Evolutionary conservation across 106 monocot genomes (phyloP).

Genomic region (Dendrobium huoshanense): DNA sequence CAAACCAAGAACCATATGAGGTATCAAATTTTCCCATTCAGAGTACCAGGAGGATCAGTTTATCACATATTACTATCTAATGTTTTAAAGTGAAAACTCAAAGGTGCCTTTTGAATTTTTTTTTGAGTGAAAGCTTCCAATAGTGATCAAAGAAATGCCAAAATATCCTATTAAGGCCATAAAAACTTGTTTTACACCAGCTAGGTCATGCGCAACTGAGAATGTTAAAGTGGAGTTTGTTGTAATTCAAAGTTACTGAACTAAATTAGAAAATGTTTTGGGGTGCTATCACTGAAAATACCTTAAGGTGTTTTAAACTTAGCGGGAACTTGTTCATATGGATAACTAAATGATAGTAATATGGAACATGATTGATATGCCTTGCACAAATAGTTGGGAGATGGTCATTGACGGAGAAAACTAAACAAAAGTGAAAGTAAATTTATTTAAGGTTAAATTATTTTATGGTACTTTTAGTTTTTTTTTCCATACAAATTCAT

Average conservation of each 20-base stretch:
- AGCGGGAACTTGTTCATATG: too few species aligned
- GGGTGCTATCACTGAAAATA: background rate
- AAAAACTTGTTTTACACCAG: background rate
- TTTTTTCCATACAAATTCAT: too few species aligned
- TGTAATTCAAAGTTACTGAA: background rate
- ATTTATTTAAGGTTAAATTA: too few species aligned
- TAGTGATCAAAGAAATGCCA: background rate
- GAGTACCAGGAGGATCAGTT: background rate
- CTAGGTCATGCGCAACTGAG: background rate
- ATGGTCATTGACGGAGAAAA: too few species aligned
- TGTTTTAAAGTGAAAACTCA: background rate
- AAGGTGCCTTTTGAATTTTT: background rate
- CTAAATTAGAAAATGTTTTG: background rate
- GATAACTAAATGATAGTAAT: too few species aligned
- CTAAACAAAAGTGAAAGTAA: too few species aligned
- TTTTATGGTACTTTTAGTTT: too few species aligned
- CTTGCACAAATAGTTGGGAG: too few species aligned
- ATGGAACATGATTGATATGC: too few species aligned
- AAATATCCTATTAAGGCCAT: background rate
- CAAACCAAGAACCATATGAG: conserved; percentile 95
- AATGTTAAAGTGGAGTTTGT: background rate
- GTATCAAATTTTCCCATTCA: conserved; percentile 14
- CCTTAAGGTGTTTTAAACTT: too few species aligned
- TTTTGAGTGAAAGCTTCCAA: background rate
- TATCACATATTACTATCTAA: background rate